Base-by-base conservation (phyloP, 2,329 filamentous ascomycete genomes). In the Beauveria asiatica region DNA sequence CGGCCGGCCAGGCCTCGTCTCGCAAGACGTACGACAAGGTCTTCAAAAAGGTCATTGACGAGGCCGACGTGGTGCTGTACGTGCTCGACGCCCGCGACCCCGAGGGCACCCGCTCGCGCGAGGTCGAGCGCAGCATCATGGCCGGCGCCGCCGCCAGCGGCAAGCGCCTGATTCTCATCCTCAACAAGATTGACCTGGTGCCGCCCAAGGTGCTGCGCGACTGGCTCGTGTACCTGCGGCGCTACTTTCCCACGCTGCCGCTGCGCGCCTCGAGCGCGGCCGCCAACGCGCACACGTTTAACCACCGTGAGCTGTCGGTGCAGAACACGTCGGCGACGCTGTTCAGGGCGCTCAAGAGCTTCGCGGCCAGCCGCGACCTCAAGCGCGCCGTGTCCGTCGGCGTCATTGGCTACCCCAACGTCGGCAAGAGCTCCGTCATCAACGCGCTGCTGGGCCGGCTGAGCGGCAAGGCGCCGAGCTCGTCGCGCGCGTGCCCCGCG, bases 111-210 rank as follows among this genome's bases (percentile, higher is more conserved):
- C 83, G 92, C 65, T 97, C 92, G 42, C 89, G 88, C 70, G 91
- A 96, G 65, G 88, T 97, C 49, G 92, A 97, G 79, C 87, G 90
- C 63, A 87, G 89, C 75, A 86, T 97, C 72, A 92, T 95, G 88
- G 88, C 91, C n/a, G 21, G 19, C 49, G 88, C 90, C 10, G 89
- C 90, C 16, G 83, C 82, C 30, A 89, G 89, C 60, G 87, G 87
- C 65, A 97, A 97, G 79, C 84, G 92, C 57, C 81, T 97, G 62
- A 96, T 97, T 62, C 84, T 97, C 62, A 84, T 97, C 61, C 80
- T 97, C 66, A 97, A 97, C 86, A 97, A 97, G 83, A 92, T 96
- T 71, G 92, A 97, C 72, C 82, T 97, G 60, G 83, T 97, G 50
- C 92, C 92, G 3, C 85, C 90, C 23, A 81, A 86, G 51, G 88